Percentiles rank a stretch among this genome's conserved stretches.
Conservation (phyloP, 495 filamentous ascomycete genomes). For the Aspergillus avenaceus region DNA sequence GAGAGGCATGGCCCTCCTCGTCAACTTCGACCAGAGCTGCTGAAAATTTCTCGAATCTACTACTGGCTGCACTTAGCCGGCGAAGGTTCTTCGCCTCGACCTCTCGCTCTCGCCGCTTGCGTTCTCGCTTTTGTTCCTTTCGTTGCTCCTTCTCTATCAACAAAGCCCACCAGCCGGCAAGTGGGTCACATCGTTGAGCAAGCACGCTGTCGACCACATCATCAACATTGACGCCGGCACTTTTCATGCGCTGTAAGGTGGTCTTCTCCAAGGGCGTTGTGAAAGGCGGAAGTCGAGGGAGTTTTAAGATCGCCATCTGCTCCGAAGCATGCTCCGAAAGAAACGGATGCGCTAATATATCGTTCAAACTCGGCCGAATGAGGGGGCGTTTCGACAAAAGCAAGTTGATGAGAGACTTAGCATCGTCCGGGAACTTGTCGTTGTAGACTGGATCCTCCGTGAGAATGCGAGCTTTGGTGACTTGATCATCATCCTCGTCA, state of each 20-base stretch:
- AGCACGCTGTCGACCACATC: conserved; percentile 91
- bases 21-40: conserved; percentile 69
- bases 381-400: conserved; percentile 87
- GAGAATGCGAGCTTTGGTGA: conserved; percentile 82
- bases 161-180: conserved; percentile 96
- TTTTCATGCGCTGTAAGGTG: conserved; percentile 87
- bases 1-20: conserved; percentile 55
- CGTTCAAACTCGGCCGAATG: conserved; percentile 76
- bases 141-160: conserved; percentile 94
- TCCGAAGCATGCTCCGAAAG: conserved; percentile 82
- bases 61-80: conserved; percentile 81
- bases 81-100: conserved; percentile 74
- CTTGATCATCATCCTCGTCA: conserved; percentile 86
- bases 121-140: conserved; percentile 78
- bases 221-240: conserved; percentile 92
- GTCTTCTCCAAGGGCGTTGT: conserved; percentile 86
- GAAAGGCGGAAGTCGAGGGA: conserved; percentile 80
- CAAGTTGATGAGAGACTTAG: conserved; percentile 66
- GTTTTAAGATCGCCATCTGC: conserved; percentile 85
- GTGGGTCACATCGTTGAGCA: conserved; percentile 77
- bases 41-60: conserved; percentile 73
- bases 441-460: conserved; percentile 80
- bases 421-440: conserved; percentile 71
- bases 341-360: conserved; percentile 86
- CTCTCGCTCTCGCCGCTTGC: conserved; percentile 80